These are phyloP conservation scores for Kwoniella dendrophila DNA, from an alignment of 768 basidiomycete genomes.

Conservation along the genomic window DNA sequence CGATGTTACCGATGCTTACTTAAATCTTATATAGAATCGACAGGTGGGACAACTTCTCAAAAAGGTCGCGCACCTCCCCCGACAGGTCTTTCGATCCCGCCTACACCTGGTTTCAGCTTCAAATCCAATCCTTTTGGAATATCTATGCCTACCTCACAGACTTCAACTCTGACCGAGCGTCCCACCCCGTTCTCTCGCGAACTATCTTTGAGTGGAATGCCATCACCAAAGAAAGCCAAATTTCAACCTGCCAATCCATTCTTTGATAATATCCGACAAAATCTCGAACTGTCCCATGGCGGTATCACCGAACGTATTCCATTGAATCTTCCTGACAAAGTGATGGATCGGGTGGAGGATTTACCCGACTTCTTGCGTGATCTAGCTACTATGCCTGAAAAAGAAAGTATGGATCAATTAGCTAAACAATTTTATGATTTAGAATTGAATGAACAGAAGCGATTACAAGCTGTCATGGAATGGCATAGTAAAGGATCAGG, in stretches of 20 bases:
- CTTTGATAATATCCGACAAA: constrained; percentile 77
- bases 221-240: constrained; percentile 14
- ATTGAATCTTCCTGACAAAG: constrained; percentile 62
- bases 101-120: constrained; percentile 15
- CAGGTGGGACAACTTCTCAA: constrained; percentile 9
- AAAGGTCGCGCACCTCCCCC: constrained; percentile 17
- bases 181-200: not conserved
- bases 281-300: constrained; percentile 69
- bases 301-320: constrained; percentile 76
- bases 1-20: not conserved
- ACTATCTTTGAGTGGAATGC: not conserved
- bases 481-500: constrained; percentile 69
- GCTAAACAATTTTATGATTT: constrained; percentile 93
- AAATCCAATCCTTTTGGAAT: constrained; percentile 16
- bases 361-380: constrained; percentile 77
- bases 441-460: constrained; percentile 84
- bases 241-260: constrained; percentile 76
- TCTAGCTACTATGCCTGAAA: constrained; percentile 63
- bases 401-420: constrained; percentile 74
- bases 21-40: constrained; percentile 30
- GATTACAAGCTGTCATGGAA: constrained; percentile 87
- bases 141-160: not conserved
- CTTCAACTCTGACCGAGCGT: constrained; percentile 15
- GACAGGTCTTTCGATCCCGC: constrained; percentile 15
- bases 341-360: constrained; percentile 65